phyloP scores from a whole-genome alignment of 495 filamentous ascomycete species.

The Aspergillus mulundensis region DNA sequence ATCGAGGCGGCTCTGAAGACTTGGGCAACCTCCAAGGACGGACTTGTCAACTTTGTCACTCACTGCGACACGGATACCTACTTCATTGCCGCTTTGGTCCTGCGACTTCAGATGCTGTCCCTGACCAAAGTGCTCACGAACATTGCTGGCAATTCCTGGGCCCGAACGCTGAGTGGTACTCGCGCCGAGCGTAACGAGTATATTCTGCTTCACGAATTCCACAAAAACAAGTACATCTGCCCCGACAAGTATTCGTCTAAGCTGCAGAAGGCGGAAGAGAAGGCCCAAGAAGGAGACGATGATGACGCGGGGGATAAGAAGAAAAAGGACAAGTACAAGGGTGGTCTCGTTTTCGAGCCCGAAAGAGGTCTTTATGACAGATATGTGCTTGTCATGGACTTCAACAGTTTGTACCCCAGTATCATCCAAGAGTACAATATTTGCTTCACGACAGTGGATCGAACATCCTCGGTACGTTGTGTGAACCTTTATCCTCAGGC shows the following conservation, averaged over 20 bases:
- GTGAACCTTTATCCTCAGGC: neutral
- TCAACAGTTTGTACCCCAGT: constrained; percentile 97
- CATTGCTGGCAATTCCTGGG: constrained; percentile 97
- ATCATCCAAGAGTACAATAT: constrained; percentile 99
- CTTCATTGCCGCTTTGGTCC: constrained; percentile 84
- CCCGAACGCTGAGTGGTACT: constrained; percentile 88
- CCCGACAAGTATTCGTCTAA: constrained; percentile 82
- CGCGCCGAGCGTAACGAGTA: constrained; percentile 98
- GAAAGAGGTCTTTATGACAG: constrained; percentile 97
- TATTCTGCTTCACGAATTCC: constrained; percentile 95
- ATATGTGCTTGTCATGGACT: constrained; percentile 98
- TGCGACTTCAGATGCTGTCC: constrained; percentile 86
- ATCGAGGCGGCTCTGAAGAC: constrained; percentile 81
- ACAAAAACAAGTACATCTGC: constrained; percentile 94
- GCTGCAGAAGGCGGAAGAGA: constrained; percentile 63
- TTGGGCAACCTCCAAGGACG: constrained; percentile 78
- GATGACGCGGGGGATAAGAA: constrained; percentile 82
- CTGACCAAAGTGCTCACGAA: constrained; percentile 95
- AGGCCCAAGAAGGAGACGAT: constrained; percentile 60
- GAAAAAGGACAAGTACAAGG: constrained; percentile 99
- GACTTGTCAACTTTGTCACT: constrained; percentile 85
- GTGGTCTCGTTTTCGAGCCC: constrained; percentile 95
- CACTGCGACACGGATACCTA: constrained; percentile 95
- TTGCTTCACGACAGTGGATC: constrained; percentile 95
- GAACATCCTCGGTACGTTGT: constrained; percentile 54